A percentile compares a stretch with the other conserved stretches of the same genome.
phyloP scores from a whole-genome alignment of 2,329 filamentous ascomycete species.

The Apiospora pterosperma region DNA sequence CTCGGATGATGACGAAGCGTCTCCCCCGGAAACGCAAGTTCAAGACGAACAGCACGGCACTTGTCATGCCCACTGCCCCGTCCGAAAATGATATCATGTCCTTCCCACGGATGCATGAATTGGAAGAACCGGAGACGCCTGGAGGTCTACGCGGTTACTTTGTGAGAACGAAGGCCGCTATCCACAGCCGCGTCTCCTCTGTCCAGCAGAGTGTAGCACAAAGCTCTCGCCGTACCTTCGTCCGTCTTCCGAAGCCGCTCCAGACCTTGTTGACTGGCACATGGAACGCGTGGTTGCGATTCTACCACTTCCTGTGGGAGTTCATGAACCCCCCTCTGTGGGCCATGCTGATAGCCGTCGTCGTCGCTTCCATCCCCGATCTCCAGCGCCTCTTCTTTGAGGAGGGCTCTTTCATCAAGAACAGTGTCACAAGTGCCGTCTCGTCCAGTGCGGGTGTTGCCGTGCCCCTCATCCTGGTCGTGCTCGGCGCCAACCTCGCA shows the following conservation, averaged over 20 bases:
- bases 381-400: slow-evolving; percentile 86
- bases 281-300: slow-evolving; percentile 34
- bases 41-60: slow-evolving; percentile 15
- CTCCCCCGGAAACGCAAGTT: slow-evolving; percentile 27
- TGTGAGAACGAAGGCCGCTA: slow-evolving; percentile 30
- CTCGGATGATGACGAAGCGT: slow-evolving; percentile 44
- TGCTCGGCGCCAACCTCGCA: slow-evolving; percentile 90
- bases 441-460: slow-evolving; percentile 84
- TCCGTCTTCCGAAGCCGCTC: slow-evolving; percentile 38
- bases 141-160: slow-evolving; percentile 39
- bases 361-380: slow-evolving; percentile 81
- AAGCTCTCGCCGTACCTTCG: slow-evolving; percentile 23
- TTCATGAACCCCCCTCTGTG: slow-evolving; percentile 99
- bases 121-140: slow-evolving; percentile 37
- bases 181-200: slow-evolving; percentile 24
- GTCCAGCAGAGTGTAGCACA: slow-evolving; percentile 17
- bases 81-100: slow-evolving; percentile 55
- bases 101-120: slow-evolving; percentile 54
- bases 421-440: slow-evolving; percentile 87
- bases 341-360: slow-evolving; percentile 90
- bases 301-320: slow-evolving; percentile 71
- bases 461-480: slow-evolving; percentile 91
- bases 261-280: slow-evolving; percentile 31
- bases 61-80: slow-evolving; percentile 17
- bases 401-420: slow-evolving; percentile 84